phyloP scores from a whole-genome alignment of 202 grass and related monocot genomes.

The Eragrostis tef region DNA sequence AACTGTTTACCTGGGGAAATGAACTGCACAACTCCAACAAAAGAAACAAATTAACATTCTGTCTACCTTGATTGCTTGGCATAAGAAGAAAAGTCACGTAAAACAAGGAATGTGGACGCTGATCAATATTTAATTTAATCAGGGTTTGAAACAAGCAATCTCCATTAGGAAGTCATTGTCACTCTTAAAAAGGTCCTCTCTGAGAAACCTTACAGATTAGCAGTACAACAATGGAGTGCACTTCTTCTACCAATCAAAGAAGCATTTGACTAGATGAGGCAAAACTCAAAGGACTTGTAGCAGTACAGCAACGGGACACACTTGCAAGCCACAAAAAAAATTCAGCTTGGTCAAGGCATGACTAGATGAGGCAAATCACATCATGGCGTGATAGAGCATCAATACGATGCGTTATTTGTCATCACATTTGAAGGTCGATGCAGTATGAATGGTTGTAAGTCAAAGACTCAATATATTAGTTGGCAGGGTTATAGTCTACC shows the following conservation, averaged over 20 bases:
- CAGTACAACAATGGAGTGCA: slow-evolving; percentile 19
- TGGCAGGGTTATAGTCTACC: not conserved
- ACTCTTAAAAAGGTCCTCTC: slow-evolving; percentile 13
- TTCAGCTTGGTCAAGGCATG: slow-evolving; percentile 32
- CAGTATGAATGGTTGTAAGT: not conserved
- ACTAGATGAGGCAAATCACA: too few relatives aligned
- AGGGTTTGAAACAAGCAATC: slow-evolving; percentile 37
- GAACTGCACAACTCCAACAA: slow-evolving; percentile 1
- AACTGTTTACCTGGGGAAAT: not conserved
- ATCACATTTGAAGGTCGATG: slow-evolving; percentile 32
- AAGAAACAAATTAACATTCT: slow-evolving; percentile 16
- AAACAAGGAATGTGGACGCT: not conserved
- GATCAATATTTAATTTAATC: slow-evolving; percentile 9
- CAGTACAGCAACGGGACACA: not conserved
- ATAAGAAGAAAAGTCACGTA: slow-evolving; percentile 1
- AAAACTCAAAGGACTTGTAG: slow-evolving; percentile 19
- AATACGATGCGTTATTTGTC: not conserved
- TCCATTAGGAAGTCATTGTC: slow-evolving; percentile 43
- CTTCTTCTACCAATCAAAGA: slow-evolving; percentile 25
- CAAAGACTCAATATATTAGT: not conserved
- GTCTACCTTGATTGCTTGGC: not conserved
- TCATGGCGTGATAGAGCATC: not conserved
- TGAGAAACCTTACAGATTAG: not conserved
- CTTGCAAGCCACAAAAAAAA: slow-evolving; percentile 37
- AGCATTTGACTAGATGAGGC: slow-evolving; percentile 30